Percentiles rank a stretch among this genome's conserved stretches.
Conservation (phyloP, 2,329 filamentous ascomycete genomes). For the Monilinia fructigena region DNA sequence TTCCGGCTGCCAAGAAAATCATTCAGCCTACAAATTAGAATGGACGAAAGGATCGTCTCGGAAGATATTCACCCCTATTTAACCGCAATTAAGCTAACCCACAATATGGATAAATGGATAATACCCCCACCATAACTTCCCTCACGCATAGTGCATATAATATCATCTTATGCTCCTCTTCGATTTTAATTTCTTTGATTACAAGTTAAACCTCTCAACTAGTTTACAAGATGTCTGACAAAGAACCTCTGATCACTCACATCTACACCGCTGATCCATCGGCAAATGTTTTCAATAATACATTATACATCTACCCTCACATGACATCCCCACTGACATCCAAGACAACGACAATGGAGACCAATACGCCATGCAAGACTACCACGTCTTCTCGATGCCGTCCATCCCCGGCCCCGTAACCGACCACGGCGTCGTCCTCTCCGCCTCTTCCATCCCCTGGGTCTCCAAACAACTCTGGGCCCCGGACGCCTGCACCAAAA, state of each 20-base stretch:
- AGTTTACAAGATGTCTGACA: slow-evolving; percentile 15
- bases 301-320: slow-evolving; percentile 76
- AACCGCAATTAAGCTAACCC: slow-evolving; percentile 11
- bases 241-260: slow-evolving; percentile 64
- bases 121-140: slow-evolving; percentile 1
- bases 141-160: slow-evolving; percentile 4
- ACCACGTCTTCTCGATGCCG: slow-evolving; percentile 69
- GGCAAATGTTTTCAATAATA: slow-evolving; percentile 74
- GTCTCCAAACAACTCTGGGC: slow-evolving; percentile 79
- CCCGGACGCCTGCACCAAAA: slow-evolving; percentile 68
- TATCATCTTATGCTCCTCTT: slow-evolving; percentile 1
- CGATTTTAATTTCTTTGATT: background rate
- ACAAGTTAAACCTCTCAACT: background rate
- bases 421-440: slow-evolving; percentile 71
- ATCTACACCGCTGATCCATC: slow-evolving; percentile 79
- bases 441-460: slow-evolving; percentile 68
- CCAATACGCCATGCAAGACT: slow-evolving; percentile 82
- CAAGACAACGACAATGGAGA: slow-evolving; percentile 80
- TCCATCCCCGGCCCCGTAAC: slow-evolving; percentile 53
- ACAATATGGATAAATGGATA: slow-evolving; percentile 19
- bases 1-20: background rate
- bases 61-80: slow-evolving; percentile 19
- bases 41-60: slow-evolving; percentile 10
- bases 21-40: slow-evolving; percentile 7
- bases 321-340: slow-evolving; percentile 74